Evolutionary conservation across 495 filamentous ascomycete species (phyloP).

Genomic region (Platismatia glauca): DNA sequence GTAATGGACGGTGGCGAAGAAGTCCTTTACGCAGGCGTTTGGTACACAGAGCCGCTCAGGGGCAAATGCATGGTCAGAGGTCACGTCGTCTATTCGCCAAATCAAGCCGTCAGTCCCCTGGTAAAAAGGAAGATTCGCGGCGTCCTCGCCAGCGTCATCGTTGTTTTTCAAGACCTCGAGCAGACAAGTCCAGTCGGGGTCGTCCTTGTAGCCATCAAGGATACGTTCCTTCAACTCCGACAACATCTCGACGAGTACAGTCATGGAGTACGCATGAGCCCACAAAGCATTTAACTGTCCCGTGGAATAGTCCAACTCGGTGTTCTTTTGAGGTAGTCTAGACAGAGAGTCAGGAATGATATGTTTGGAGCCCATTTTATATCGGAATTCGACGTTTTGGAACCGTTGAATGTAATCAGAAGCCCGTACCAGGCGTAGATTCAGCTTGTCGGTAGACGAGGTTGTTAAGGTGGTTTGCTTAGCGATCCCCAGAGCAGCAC

Average conservation of each 20-base stretch:
- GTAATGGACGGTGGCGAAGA: not conserved
- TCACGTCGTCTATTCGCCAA: not conserved
- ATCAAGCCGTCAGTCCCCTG: not conserved
- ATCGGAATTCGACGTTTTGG: not conserved
- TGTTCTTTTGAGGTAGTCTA: not conserved
- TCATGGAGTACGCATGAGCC: not conserved
- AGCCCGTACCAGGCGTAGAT: constrained; percentile 4
- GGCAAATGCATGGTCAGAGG: too few relatives aligned
- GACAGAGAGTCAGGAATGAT: not conserved
- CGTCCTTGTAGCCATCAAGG: not conserved
- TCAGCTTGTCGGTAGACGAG: constrained; percentile 1
- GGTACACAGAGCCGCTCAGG: not conserved
- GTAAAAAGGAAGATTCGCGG: not conserved
- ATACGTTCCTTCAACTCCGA: not conserved
- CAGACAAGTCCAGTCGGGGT: too few relatives aligned
- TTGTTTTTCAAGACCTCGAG: too few relatives aligned
- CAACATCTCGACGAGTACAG: not conserved
- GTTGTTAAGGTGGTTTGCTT: constrained; percentile 1
- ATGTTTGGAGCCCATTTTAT: not conserved
- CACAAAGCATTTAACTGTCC: not conserved
- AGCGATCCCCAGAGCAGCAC: not conserved
- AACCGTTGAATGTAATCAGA: constrained; percentile 11
- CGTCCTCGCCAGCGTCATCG: not conserved
- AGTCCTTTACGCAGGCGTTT: not conserved
- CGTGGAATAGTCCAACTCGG: not conserved